Base-by-base conservation (phyloP, 2,329 filamentous ascomycete genomes). In the Colletotrichum chrysophilum region DNA sequence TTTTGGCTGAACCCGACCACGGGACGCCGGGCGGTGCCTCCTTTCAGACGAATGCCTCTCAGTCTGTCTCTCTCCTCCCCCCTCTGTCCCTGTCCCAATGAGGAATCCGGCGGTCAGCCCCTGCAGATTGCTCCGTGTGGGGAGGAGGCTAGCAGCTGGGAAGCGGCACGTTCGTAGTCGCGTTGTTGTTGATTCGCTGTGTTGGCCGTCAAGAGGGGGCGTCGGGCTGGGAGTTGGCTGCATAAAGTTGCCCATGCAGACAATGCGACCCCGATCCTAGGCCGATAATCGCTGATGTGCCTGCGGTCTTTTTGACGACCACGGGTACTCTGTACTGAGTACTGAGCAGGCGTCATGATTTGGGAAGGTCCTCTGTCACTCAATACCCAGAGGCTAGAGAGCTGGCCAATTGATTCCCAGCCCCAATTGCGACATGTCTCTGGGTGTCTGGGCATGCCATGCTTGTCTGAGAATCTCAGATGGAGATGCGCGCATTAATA, bases 71-170 rank as follows among this genome's bases (percentile, higher is more conserved):
- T 30, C n/a, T 36, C 10, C 0, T 34, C n/a, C 21, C 66, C 34
- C 67, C 67, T 70, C 67, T 36, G 38, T 24, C 43, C 70, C 58
- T 64, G 48, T 73, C 73, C 70, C 30, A 55, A 73, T 52, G n/a
- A 62, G 73, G 73, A 67, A 75, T 69, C 34, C 73, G 71, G 70
- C 70, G 24, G 43, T 73, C 70, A 75, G 24, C 73, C 73, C 73
- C 73, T 74, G 73, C 73, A 75, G 73, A 75, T 75, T 75, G 66
- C 70, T 75, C 73, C 70, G 64, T 75, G 70, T 75, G 73, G 70
- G 73, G 73, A 73, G 73, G 65, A 56, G 28, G 55, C 32, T 55
- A 8, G 43, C 43, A 21, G 43, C n/a, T 52, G n/a, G 43, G 43
- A 52, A 43, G 64, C 43, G 34, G 64, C 70, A 72, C 70, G 64